Conservation (phyloP, 2,329 filamentous ascomycete genomes). For the Colletotrichum sublineola region DNA sequence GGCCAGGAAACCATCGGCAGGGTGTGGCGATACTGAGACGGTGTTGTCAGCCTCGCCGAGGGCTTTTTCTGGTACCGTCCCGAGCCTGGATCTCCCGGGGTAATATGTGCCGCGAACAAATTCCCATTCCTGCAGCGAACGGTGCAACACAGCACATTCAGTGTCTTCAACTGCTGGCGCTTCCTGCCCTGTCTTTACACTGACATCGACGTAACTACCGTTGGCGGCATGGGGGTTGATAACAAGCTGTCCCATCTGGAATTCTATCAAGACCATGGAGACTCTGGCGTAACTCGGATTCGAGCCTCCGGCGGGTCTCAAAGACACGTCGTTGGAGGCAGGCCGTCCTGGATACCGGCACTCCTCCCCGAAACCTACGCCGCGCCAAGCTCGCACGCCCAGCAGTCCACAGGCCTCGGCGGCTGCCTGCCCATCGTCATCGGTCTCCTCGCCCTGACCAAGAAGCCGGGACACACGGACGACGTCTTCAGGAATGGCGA, state of each 20-base stretch:
- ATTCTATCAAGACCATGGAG: conserved; percentile 45
- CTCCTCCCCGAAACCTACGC: conserved; percentile 52
- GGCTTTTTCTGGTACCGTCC: conserved; percentile 45
- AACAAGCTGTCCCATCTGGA: conserved; percentile 49
- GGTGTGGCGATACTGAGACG: conserved; percentile 55
- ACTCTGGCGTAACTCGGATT: conserved; percentile 47
- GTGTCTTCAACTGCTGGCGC: conserved; percentile 42
- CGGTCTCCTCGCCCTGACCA: conserved; percentile 54
- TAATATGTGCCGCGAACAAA: background rate
- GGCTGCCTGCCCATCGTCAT: conserved; percentile 56
- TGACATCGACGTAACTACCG: conserved; percentile 6
- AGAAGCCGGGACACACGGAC: conserved; percentile 16
- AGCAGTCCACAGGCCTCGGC: conserved; percentile 50
- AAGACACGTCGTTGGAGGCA: conserved; percentile 48
- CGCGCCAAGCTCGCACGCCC: conserved; percentile 33
- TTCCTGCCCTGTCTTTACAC: conserved; percentile 38
- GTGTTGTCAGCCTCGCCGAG: conserved; percentile 44
- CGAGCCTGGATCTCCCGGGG: conserved; percentile 32
- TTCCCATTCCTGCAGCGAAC: background rate
- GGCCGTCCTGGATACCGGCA: conserved; percentile 55
- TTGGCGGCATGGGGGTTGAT: conserved; percentile 35
- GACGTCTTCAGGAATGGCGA: conserved; percentile 15
- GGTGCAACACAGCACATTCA: conserved; percentile 8
- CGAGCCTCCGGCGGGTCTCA: conserved; percentile 44
- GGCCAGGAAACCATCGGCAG: conserved; percentile 46